phyloP scores from a whole-genome alignment of 2,329 filamentous ascomycete genomes.

The Aspergillus eucalypticola region DNA sequence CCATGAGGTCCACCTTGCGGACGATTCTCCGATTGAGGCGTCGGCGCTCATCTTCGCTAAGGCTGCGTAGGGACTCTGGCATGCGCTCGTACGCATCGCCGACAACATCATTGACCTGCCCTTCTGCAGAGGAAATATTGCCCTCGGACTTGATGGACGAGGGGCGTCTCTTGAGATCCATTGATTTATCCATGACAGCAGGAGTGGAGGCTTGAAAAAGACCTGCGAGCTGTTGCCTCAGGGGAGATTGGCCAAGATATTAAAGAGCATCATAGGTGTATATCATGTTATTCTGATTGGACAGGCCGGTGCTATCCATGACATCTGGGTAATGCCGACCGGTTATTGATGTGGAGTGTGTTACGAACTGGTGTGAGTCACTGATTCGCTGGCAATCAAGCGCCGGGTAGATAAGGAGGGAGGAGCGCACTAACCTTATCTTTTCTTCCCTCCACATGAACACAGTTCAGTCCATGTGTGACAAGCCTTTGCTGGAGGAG shows the following conservation, averaged over 20 bases:
- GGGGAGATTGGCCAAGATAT: conserved; percentile 1
- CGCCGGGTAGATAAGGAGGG: background rate
- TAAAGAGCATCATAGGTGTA: background rate
- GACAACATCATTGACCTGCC: conserved; percentile 18
- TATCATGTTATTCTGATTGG: background rate
- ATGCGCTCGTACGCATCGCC: conserved; percentile 20
- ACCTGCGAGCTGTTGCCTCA: background rate
- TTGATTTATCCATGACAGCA: background rate
- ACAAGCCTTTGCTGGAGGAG: background rate
- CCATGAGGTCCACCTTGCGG: conserved; percentile 34
- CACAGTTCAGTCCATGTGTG: too few species aligned
- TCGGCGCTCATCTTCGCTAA: conserved; percentile 25
- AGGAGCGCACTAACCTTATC: background rate
- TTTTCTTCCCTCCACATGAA: background rate
- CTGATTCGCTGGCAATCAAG: background rate
- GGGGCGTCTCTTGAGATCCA: conserved; percentile 24
- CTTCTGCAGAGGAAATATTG: conserved; percentile 25
- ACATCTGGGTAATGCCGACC: background rate
- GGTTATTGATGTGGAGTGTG: background rate
- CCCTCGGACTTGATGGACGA: conserved; percentile 14
- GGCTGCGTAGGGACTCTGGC: conserved; percentile 27
- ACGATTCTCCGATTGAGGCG: conserved; percentile 26
- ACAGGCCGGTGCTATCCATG: background rate
- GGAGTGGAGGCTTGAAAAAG: too few species aligned
- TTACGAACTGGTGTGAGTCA: background rate